Conservation (phyloP, 2,329 filamentous ascomycete species). For the Ascochyta viciae-villosae region DNA sequence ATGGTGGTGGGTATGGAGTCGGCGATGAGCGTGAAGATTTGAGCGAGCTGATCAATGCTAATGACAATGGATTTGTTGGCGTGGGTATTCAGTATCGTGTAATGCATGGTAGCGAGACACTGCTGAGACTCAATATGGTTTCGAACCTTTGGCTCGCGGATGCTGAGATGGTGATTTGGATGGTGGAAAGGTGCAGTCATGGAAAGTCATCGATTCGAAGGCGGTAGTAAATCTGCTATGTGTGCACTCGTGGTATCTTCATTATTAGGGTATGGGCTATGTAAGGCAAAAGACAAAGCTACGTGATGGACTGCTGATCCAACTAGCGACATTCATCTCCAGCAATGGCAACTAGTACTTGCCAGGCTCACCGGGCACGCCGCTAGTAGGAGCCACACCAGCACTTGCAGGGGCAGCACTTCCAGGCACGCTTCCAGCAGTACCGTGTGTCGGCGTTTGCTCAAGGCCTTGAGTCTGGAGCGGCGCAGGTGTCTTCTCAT, state of each 20-base stretch:
- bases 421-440: constrained; percentile 23
- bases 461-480: constrained; percentile 45
- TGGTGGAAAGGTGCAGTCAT: too few relatives aligned
- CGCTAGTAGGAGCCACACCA: constrained; percentile 20
- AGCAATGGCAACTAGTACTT: constrained; percentile 29
- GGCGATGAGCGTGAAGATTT: too few relatives aligned
- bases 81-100: too few relatives aligned
- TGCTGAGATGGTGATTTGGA: too few relatives aligned
- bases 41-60: too few relatives aligned
- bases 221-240: not conserved
- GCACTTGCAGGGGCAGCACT: constrained; percentile 22
- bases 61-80: too few relatives aligned
- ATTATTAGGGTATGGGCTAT: constrained; percentile 2
- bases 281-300: not conserved
- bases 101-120: too few relatives aligned
- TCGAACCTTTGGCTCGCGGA: too few relatives aligned
- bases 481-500: constrained; percentile 34
- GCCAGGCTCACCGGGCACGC: constrained; percentile 38
- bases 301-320: not conserved
- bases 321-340: not conserved
- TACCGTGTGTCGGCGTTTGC: constrained; percentile 23
- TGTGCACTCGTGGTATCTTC: not conserved
- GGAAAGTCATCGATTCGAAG: too few relatives aligned
- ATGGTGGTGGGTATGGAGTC: too few relatives aligned
- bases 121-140: too few relatives aligned